Evolutionary conservation across 2,329 filamentous ascomycete genomes (phyloP).

Genomic region (Neurospora crassa): DNA sequence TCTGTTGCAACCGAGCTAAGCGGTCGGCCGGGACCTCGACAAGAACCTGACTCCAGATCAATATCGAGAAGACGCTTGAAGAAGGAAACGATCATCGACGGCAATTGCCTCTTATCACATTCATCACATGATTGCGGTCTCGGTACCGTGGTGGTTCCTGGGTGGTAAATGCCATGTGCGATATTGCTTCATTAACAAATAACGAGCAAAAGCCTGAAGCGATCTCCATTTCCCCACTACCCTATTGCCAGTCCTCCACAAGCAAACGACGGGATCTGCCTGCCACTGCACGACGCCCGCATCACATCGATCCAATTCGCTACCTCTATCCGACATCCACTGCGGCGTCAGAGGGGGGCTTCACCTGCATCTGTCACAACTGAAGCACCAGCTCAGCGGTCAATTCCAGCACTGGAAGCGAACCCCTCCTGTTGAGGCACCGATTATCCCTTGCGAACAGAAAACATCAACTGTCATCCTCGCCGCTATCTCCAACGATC

Average conservation of each 20-base stretch:
- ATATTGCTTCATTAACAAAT: background rate
- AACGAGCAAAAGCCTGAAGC: background rate
- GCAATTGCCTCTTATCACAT: background rate
- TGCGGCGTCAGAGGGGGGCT: no score
- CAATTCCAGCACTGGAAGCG: background rate
- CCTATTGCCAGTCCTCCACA: background rate
- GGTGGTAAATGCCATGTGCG: background rate
- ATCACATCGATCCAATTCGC: no score
- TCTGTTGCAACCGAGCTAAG: background rate
- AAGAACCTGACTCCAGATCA: background rate
- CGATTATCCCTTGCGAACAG: background rate
- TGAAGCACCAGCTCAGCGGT: background rate
- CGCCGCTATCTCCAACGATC: background rate
- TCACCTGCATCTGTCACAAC: background rate
- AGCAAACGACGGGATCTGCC: background rate
- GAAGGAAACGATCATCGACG: background rate
- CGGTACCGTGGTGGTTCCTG: background rate
- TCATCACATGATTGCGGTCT: background rate
- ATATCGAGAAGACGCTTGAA: background rate
- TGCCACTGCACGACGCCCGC: background rate
- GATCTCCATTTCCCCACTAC: background rate
- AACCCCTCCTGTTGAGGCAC: background rate
- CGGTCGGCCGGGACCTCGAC: background rate
- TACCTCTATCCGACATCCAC: no score
- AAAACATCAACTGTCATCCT: background rate